Evolutionary conservation across 331 rosid species (phyloP), one percentile per base, ranked within the genome.

Genomic region (Rosa hybrid): DNA sequence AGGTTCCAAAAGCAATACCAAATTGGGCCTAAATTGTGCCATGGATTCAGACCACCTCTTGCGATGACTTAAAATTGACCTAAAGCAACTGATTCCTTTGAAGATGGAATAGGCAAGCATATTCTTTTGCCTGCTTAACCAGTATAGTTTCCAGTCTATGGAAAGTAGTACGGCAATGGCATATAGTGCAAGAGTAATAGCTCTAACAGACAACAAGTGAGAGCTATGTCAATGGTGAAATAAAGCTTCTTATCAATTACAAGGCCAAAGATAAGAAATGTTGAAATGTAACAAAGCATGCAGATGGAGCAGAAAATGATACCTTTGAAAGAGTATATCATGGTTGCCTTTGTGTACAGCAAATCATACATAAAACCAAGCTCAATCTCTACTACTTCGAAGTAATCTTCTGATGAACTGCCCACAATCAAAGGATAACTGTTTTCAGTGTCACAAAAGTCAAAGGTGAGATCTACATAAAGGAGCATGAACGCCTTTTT

Each of bases 301-400:
- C 39, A 51, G 48, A 74, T 8, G 2, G 70, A 70, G 50, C 84
- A 81, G 11, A 81, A 68, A 57, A 68, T 1, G 20, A n/a, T 3
- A 14, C 84, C 81, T 25, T 1, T 8, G 39, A 2, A 6, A 53
- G 88, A 78, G 49, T 83, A 62, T 10, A 80, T 11, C 42, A 83
- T 0, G 8, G 12, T 25, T 5, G 88, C 81, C 70, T 89, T 87
- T 7, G 89, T 87, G 71, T 85, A 87, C 38, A 89, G 72, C 34
- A 81, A 62, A 57, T 87, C 90, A 56, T 81, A 82, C 77, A 87
- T 75, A 38, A 89, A 83, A 0, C 86, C 86, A 49, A 87, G 90
- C 86, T 89, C 92, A 5, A 83, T 16, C 64, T 85, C 90, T 3
- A 89, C 65, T 11, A 86, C 74, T 45, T 76, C 46, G 60, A 86